Percentiles rank a stretch among this genome's conserved stretches.
These are phyloP conservation scores for Magnusiomyces paraingens DNA, from an alignment of 1,139 yeast species.

Conservation along the genomic window DNA sequence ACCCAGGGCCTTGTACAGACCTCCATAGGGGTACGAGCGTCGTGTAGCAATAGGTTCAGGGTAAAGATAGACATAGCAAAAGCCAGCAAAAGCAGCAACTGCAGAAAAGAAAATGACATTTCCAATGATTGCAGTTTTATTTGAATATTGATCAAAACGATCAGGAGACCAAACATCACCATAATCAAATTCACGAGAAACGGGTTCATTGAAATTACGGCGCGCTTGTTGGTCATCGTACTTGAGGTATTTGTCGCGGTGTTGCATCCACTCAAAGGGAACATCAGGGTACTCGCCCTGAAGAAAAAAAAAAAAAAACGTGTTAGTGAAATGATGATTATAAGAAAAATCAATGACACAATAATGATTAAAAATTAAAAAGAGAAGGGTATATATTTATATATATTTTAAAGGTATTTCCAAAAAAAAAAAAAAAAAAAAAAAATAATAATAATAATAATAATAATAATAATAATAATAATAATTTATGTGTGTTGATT, in stretches of 20 bases:
- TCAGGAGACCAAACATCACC: slow-evolving; percentile 89
- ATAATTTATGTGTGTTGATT: no score
- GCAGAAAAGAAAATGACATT: slow-evolving; percentile 48
- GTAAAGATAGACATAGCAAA: slow-evolving; percentile 51
- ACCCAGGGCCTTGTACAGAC: slow-evolving; percentile 68
- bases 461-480: no score
- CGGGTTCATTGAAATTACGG: slow-evolving; percentile 69
- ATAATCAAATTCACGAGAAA: slow-evolving; percentile 64
- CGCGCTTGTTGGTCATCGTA: slow-evolving; percentile 81
- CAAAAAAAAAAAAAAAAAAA: no score
- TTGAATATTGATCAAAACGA: slow-evolving; percentile 54
- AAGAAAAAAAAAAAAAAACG: background rate
- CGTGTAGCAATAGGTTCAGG: slow-evolving; percentile 77
- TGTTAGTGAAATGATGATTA: background rate
- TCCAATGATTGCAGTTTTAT: slow-evolving; percentile 53
- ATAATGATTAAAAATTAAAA: background rate
- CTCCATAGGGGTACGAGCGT: slow-evolving; percentile 68
- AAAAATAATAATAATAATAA: no score
- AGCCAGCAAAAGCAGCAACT: slow-evolving; percentile 49
- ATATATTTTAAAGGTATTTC: no score
- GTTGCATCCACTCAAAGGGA: slow-evolving; percentile 45
- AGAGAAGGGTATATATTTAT: background rate
- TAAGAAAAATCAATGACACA: slow-evolving; percentile 10
- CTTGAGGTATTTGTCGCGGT: slow-evolving; percentile 61
- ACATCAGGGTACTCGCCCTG: slow-evolving; percentile 45